Evolutionary conservation across 768 basidiomycete genomes (phyloP).

Genomic region (Naganishia onofrii): DNA sequence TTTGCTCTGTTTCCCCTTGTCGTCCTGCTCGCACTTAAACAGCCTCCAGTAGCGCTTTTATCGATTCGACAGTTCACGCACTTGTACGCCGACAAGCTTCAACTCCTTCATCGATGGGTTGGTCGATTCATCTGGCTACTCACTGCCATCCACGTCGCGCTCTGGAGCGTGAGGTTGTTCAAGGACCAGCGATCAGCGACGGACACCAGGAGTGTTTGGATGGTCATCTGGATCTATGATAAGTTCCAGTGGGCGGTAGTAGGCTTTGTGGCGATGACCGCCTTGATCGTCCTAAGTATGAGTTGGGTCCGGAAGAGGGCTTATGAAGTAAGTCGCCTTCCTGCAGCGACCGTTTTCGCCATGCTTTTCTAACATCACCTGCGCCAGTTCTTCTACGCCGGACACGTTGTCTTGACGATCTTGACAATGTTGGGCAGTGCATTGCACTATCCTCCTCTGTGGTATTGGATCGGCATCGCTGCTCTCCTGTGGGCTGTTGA

Average conservation of each 20-base stretch:
- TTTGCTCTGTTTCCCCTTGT: constrained; percentile 71
- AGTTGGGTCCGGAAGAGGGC: constrained; percentile 44
- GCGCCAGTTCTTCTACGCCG: constrained; percentile 63
- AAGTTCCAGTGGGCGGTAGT: constrained; percentile 66
- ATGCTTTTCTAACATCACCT: background rate
- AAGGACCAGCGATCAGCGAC: constrained; percentile 58
- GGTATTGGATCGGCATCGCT: constrained; percentile 68
- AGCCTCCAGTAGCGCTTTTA: constrained; percentile 66
- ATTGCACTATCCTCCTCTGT: constrained; percentile 66
- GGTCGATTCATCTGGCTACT: constrained; percentile 69
- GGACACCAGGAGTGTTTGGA: constrained; percentile 52
- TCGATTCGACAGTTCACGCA: constrained; percentile 64
- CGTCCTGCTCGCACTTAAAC: constrained; percentile 68
- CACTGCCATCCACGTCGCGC: constrained; percentile 61
- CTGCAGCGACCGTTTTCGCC: background rate
- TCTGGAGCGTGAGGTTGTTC: constrained; percentile 69
- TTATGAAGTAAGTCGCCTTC: constrained; percentile 47
- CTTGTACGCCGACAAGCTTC: constrained; percentile 72
- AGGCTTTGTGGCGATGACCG: constrained; percentile 49
- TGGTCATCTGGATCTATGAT: constrained; percentile 61
- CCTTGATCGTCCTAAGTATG: constrained; percentile 44
- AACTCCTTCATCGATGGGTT: constrained; percentile 68
- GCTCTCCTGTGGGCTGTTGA: constrained; percentile 65
- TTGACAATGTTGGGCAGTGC: constrained; percentile 63
- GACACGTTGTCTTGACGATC: constrained; percentile 66